Evolutionary conservation across 1,284 basidiomycete species (phyloP), one percentile per base, ranked within the genome.

Genomic region (Meripilus lineatus): DNA sequence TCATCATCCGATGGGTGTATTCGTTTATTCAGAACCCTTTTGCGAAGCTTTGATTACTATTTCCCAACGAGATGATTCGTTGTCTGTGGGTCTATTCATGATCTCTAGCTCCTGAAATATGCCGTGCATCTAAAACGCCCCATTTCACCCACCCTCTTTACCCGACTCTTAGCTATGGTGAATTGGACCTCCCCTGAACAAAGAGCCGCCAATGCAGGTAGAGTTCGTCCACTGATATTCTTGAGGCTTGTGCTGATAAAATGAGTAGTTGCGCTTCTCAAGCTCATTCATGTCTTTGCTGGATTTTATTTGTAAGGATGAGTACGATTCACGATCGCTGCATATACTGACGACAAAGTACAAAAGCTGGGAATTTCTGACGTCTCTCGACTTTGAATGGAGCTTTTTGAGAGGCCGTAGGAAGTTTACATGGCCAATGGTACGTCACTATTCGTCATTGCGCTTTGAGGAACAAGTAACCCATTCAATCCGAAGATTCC

Each of bases 361-460:
- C 15, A 26, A 21, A 42, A 65, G 63, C 44, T 65, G 64, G 64
- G 64, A 65, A 46, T 58, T 77, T 64, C 68, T 75, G 52, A 76
- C 75, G n/a, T 83, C 82, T n/a, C 63, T 87, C 42, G 63, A 73
- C 48, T 87, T 85, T 53, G 84, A 87, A 55, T 84, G 79, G 76
- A 66, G 74, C 48, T 81, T 78, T 55, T 50, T 86, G 53, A 67
- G 71, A 4, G 70, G 83, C 32, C 74, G 74, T 61, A 79, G 75
- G 57, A 69, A 58, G 46, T 84, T 85, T 62, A 68, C 69, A 45
- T 67, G 65, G 61, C 65, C 65, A 3, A 50, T 66, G 52, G 65
- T 62, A 39, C 10, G 48, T 35, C 37, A 17, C 11, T 11, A 38
- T 7, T 15, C n/a, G 13, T 23, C 14, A 5, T 13, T 7, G 21